A percentile compares a stretch with the other conserved stretches of the same genome.
Evolutionary conservation across 2,329 filamentous ascomycete genomes (phyloP).

Genomic region (Monosporascus sp.): DNA sequence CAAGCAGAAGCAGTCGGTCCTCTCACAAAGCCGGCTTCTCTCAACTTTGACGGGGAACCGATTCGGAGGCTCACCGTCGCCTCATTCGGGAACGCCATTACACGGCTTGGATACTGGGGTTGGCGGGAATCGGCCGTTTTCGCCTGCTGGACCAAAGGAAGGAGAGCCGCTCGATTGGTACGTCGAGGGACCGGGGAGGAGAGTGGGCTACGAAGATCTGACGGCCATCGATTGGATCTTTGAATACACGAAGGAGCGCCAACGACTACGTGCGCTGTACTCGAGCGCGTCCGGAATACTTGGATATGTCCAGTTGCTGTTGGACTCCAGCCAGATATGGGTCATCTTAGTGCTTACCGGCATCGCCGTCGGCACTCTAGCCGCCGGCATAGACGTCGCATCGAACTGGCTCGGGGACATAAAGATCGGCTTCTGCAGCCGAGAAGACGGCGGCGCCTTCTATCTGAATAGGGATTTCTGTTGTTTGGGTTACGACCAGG

Average conservation of each 20-base stretch:
- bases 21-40: constrained; percentile 43
- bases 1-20: constrained; percentile 49
- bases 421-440: constrained; percentile 83
- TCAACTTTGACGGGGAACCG: constrained; percentile 40
- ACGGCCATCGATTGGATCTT: constrained; percentile 99
- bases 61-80: constrained; percentile 15
- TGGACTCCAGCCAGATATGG: constrained; percentile 91
- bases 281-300: constrained; percentile 64
- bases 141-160: constrained; percentile 35
- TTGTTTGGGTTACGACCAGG: constrained; percentile 84
- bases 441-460: constrained; percentile 74
- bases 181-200: constrained; percentile 77
- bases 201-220: constrained; percentile 92
- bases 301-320: constrained; percentile 65
- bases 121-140: constrained; percentile 8
- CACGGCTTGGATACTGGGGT: constrained; percentile 14
- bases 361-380: constrained; percentile 74
- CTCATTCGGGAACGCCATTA: constrained; percentile 16
- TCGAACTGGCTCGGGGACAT: constrained; percentile 92
- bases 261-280: constrained; percentile 73
- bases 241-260: constrained; percentile 93
- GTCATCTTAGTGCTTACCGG: constrained; percentile 81
- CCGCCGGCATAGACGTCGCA: constrained; percentile 82
- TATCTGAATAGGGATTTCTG: constrained; percentile 91
- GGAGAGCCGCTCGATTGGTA: constrained; percentile 70